These are phyloP conservation scores for Clohesyomyces aquaticus DNA, from an alignment of 495 filamentous ascomycete species.

Conservation along the genomic window DNA sequence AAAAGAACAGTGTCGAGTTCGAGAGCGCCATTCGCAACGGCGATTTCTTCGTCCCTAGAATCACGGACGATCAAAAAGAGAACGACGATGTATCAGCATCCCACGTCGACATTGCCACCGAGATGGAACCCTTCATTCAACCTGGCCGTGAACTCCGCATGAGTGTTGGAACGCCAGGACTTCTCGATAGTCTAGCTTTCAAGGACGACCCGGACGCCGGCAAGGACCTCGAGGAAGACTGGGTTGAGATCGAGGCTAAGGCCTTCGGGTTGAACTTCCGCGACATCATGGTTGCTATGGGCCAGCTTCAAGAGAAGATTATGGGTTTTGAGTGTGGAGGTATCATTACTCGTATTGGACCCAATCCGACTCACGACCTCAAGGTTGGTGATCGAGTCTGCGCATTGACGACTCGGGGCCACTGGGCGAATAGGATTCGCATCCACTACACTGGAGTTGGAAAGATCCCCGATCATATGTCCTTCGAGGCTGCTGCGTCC, in stretches of 20 bases:
- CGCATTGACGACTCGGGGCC: not conserved
- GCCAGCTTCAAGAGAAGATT: not conserved
- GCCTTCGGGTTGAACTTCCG: not conserved
- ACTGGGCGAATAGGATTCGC: not conserved
- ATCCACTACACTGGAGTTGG: not conserved
- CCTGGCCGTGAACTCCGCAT: not conserved
- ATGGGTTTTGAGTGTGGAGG: slow-evolving; percentile 1
- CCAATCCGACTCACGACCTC: not conserved
- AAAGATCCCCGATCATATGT: not conserved
- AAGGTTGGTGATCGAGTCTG: not conserved
- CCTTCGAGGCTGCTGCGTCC: slow-evolving; percentile 1
- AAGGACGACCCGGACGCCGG: not conserved
- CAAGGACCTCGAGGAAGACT: not conserved
- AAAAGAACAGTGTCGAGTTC: not conserved
- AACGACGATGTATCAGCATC: too few species aligned
- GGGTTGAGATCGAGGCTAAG: not conserved
- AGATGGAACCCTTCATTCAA: not conserved
- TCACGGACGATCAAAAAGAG: not conserved
- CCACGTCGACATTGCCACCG: not conserved
- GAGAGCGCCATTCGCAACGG: not conserved
- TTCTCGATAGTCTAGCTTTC: slow-evolving; percentile 1
- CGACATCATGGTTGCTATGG: slow-evolving; percentile 1
- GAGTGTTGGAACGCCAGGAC: not conserved
- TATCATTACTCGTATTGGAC: not conserved
- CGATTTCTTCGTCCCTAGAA: not conserved